phyloP scores from a whole-genome alignment of 1,139 yeast species.

The Taiozyma sp. region DNA sequence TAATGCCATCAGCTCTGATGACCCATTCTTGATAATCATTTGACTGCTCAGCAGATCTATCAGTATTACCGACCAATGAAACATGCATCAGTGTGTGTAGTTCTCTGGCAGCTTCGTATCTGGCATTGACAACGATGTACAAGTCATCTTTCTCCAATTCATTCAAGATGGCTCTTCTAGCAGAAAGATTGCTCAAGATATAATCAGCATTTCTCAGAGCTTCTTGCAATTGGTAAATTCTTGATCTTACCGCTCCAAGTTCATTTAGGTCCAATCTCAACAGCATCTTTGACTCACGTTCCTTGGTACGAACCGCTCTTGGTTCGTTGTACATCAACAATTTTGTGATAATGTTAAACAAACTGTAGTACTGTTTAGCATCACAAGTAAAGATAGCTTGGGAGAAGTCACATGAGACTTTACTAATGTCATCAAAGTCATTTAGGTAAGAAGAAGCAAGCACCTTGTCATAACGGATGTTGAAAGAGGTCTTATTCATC shows the following conservation, averaged over 20 bases:
- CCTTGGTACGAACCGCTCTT: slow-evolving; percentile 48
- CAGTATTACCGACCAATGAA: slow-evolving; percentile 24
- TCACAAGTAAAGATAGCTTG: slow-evolving; percentile 67
- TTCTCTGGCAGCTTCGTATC: slow-evolving; percentile 26
- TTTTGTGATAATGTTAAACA: slow-evolving; percentile 61
- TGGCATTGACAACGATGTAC: slow-evolving; percentile 26
- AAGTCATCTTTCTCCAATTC: slow-evolving; percentile 30
- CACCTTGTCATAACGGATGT: slow-evolving; percentile 47
- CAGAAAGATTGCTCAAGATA: slow-evolving; percentile 37
- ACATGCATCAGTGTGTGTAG: slow-evolving; percentile 29
- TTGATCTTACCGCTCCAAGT: slow-evolving; percentile 46
- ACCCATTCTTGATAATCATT: slow-evolving; percentile 42
- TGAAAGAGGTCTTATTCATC: slow-evolving; percentile 59
- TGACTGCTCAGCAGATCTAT: slow-evolving; percentile 21
- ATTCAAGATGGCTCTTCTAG: slow-evolving; percentile 29
- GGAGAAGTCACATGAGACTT: slow-evolving; percentile 60
- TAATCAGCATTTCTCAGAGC: slow-evolving; percentile 42
- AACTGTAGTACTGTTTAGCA: slow-evolving; percentile 65
- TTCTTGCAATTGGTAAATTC: slow-evolving; percentile 52
- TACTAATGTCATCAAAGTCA: slow-evolving; percentile 34
- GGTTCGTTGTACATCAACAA: slow-evolving; percentile 67
- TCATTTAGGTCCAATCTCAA: slow-evolving; percentile 69
- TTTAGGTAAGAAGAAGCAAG: slow-evolving; percentile 27
- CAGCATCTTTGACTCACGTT: slow-evolving; percentile 60
- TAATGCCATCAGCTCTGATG: slow-evolving; percentile 65